Evolutionary conservation across 2,329 filamentous ascomycete genomes (phyloP).

Genomic region (Didymella glomerata): DNA sequence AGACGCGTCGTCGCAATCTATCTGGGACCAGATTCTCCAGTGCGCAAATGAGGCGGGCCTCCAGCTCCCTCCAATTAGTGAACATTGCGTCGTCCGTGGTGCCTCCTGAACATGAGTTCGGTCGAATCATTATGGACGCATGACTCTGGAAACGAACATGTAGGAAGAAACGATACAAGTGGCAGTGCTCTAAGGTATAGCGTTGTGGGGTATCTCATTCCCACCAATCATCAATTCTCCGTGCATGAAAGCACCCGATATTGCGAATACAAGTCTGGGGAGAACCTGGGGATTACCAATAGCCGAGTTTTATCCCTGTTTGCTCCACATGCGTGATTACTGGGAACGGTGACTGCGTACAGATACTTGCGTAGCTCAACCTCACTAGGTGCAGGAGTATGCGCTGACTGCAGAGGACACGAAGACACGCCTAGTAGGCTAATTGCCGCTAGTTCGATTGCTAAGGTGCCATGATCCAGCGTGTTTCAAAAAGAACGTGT

Average conservation of each 20-base stretch:
- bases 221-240: constrained; percentile 21
- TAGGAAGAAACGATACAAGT: not conserved
- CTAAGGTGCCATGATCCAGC: not conserved
- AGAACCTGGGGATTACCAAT: constrained; percentile 6
- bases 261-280: constrained; percentile 9
- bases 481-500: not conserved
- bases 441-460: not conserved
- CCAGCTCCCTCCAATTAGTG: constrained; percentile 18
- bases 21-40: constrained; percentile 9
- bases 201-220: constrained; percentile 8
- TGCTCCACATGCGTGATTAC: not conserved
- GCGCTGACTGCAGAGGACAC: not conserved
- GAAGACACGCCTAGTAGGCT: not conserved
- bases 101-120: not conserved
- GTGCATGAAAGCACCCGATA: not conserved
- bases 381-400: not conserved
- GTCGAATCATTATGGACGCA: not conserved
- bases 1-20: constrained; percentile 14
- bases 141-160: constrained; percentile 6
- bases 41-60: constrained; percentile 7
- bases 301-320: not conserved
- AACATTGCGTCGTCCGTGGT: not conserved
- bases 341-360: not conserved
- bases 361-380: not conserved
- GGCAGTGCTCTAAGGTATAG: not conserved